These are phyloP conservation scores for Forsythia viridissima DNA, from an alignment of 257 asterid genomes.

Conservation along the genomic window DNA sequence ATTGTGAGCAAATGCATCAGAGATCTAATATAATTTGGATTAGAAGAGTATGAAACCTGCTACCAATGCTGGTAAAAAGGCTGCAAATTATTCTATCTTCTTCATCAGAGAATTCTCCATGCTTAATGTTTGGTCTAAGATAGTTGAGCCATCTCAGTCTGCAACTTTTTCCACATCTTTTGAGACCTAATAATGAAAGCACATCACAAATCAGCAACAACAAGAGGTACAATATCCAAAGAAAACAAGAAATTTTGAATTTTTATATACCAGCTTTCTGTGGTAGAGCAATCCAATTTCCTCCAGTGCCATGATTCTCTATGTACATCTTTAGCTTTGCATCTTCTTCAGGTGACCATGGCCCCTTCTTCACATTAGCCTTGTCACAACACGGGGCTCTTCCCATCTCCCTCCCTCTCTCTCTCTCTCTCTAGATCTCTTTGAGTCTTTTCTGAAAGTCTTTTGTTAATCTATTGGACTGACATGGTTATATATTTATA, in stretches of 20 bases:
- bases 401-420: conserved; percentile 57
- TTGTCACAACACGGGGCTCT: conserved; percentile 94
- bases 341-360: conserved; percentile 96
- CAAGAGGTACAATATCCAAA: too few relatives aligned
- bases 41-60: conserved; percentile 49
- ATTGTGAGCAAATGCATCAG: too few relatives aligned
- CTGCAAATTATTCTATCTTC: conserved; percentile 72
- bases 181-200: conserved; percentile 45
- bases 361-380: conserved; percentile 83
- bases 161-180: conserved; percentile 87
- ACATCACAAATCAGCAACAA: neutral
- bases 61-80: conserved; percentile 74
- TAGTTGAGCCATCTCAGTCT: conserved; percentile 91
- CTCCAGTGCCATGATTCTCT: conserved; percentile 71
- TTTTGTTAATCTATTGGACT: conserved; percentile 25
- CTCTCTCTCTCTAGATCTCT: conserved; percentile 13
- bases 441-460: conserved; percentile 8
- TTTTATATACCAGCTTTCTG: conserved; percentile 63
- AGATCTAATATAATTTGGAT: neutral
- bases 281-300: conserved; percentile 88
- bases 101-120: conserved; percentile 73
- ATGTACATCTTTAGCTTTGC: conserved; percentile 67
- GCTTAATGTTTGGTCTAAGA: conserved; percentile 77
- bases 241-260: neutral
- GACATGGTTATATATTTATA: neutral